Conservation (phyloP, 345 rosid species). For the Citrus trifoliata region DNA sequence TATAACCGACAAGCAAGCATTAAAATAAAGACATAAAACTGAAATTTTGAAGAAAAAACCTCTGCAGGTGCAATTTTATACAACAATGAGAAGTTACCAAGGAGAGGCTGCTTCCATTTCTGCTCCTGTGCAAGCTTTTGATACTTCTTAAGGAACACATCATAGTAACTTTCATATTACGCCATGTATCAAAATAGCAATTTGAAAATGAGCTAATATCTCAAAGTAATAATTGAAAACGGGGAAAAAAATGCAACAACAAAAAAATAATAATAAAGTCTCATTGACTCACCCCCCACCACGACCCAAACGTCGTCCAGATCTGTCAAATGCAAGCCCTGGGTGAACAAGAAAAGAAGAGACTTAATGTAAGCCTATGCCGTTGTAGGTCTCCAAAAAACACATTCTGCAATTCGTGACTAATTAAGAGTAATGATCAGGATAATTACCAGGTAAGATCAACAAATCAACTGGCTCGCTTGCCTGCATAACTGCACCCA, state of each 20-base stretch:
- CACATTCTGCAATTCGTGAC: not conserved
- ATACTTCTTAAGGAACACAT: conserved; percentile 36
- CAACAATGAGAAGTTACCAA: conserved; percentile 20
- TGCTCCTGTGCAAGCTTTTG: conserved; percentile 31
- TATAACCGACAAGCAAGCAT: not conserved
- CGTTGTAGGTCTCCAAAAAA: not conserved
- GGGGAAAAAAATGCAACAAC: not conserved
- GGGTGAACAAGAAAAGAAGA: conserved; percentile 6
- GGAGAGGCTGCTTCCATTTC: conserved; percentile 40
- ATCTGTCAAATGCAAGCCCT: conserved; percentile 55
- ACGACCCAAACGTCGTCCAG: conserved; percentile 53
- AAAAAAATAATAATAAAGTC: not conserved
- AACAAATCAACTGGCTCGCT: conserved; percentile 38
- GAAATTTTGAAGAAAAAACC: not conserved
- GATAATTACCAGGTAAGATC: conserved; percentile 36
- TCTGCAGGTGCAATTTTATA: not conserved
- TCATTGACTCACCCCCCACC: conserved; percentile 42
- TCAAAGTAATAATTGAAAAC: not conserved
- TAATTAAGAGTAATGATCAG: not conserved
- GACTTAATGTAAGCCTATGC: not conserved
- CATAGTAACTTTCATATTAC: conserved; percentile 35
- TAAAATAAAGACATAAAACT: not conserved
- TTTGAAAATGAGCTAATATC: not conserved
- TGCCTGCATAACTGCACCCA: conserved; percentile 42
- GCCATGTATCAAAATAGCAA: not conserved